Evolutionary conservation across 345 rosid species (phyloP).

Genomic region (Heritiera littoralis): DNA sequence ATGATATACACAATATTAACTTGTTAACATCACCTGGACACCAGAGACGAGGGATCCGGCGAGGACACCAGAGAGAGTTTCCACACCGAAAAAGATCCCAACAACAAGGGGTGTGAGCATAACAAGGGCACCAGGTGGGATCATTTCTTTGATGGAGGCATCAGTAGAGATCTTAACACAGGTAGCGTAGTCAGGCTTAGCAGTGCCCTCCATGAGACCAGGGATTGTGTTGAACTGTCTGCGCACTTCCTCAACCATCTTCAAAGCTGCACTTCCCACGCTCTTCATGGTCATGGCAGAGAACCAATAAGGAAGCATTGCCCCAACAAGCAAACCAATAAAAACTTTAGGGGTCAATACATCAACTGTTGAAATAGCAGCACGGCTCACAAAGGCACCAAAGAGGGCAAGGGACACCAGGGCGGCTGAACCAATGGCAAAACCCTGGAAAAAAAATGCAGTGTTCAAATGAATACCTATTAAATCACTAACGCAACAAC

Average conservation of each 20-base stretch:
- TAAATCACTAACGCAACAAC: not conserved
- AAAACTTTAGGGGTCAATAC: constrained; percentile 93
- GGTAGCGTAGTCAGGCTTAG: constrained; percentile 91
- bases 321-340: constrained; percentile 87
- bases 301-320: constrained; percentile 99
- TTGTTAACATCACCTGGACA: constrained; percentile 60
- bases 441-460: constrained; percentile 43
- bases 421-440: constrained; percentile 81
- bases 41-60: constrained; percentile 98
- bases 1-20: not conserved
- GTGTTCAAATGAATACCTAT: not conserved
- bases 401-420: constrained; percentile 87
- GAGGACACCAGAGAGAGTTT: constrained; percentile 87
- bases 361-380: constrained; percentile 71
- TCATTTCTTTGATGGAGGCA: constrained; percentile 96
- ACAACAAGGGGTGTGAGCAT: constrained; percentile 90
- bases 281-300: constrained; percentile 99
- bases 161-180: constrained; percentile 97
- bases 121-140: constrained; percentile 94
- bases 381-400: constrained; percentile 95
- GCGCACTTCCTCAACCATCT: constrained; percentile 98
- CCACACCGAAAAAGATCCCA: constrained; percentile 81
- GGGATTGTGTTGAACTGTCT: constrained; percentile 96
- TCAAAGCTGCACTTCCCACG: constrained; percentile 92
- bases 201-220: constrained; percentile 87